Evolutionary conservation across 2,329 filamentous ascomycete genomes (phyloP).

Genomic region (Neonectria coccinea): DNA sequence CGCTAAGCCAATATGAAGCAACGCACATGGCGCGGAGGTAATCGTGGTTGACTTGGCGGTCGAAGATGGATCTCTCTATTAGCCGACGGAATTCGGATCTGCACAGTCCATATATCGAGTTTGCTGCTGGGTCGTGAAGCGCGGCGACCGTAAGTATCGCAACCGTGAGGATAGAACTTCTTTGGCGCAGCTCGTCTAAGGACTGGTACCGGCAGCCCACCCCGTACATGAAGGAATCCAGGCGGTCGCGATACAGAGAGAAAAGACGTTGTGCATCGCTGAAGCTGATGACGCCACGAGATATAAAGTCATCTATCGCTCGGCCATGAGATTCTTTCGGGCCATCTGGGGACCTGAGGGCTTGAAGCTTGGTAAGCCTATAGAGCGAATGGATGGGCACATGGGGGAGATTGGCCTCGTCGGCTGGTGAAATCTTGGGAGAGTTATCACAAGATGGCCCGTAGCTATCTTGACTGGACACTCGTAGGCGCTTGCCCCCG

Average conservation of each 20-base stretch:
- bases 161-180: constrained; percentile 66
- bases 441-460: constrained; percentile 36
- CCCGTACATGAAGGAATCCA: constrained; percentile 63
- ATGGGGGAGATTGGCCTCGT: constrained; percentile 47
- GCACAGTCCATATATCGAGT: constrained; percentile 63
- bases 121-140: constrained; percentile 66
- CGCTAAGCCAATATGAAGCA: constrained; percentile 71
- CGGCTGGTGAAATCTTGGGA: constrained; percentile 37
- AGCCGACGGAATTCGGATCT: constrained; percentile 66
- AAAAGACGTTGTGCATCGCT: constrained; percentile 63
- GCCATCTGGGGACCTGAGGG: constrained; percentile 47
- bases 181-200: constrained; percentile 63
- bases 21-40: constrained; percentile 70
- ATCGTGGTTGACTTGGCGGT: constrained; percentile 55
- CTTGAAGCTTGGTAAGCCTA: constrained; percentile 49
- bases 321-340: constrained; percentile 12
- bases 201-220: constrained; percentile 61
- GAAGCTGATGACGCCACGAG: constrained; percentile 54
- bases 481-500: constrained; percentile 6
- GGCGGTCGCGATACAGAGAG: constrained; percentile 59
- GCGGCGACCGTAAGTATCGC: constrained; percentile 69
- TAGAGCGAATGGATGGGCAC: constrained; percentile 53
- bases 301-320: constrained; percentile 47
- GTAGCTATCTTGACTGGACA: constrained; percentile 10
- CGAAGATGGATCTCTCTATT: constrained; percentile 59